These are phyloP conservation scores for Fusarium denticulatum DNA, from an alignment of 2,329 filamentous ascomycete species.

Conservation along the genomic window DNA sequence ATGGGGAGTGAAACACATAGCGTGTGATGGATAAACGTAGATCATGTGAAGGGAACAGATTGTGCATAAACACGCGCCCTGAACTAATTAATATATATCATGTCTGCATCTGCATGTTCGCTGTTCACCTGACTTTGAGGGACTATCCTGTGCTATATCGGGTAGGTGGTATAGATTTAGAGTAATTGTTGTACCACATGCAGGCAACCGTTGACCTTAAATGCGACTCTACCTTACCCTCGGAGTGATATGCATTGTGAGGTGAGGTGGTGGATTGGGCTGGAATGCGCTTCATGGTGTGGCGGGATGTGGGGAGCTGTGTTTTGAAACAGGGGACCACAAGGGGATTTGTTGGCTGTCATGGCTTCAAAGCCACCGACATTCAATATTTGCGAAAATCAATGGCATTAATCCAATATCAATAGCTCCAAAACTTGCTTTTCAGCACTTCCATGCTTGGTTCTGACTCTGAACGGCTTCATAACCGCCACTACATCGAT, in stretches of 20 bases:
- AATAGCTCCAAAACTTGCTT: neutral
- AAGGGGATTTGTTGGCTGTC: slow-evolving; percentile 11
- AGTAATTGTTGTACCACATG: slow-evolving; percentile 4
- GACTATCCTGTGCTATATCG: neutral
- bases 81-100: slow-evolving; percentile 3
- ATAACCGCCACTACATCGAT: slow-evolving; percentile 2
- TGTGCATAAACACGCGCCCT: slow-evolving; percentile 23
- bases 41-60: slow-evolving; percentile 24
- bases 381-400: neutral
- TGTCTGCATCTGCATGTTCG: neutral
- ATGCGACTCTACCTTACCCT: neutral
- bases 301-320: slow-evolving; percentile 17
- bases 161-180: neutral
- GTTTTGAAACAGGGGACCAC: slow-evolving; percentile 27
- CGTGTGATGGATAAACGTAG: slow-evolving; percentile 10
- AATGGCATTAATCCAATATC: neutral
- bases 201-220: neutral
- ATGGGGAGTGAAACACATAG: slow-evolving; percentile 17
- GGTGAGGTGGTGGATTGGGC: neutral
- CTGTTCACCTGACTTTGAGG: slow-evolving; percentile 15
- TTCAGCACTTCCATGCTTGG: neutral
- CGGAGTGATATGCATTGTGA: neutral
- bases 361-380: neutral
- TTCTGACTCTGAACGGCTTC: neutral
- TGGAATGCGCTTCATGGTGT: neutral